Evolutionary conservation across 1,139 yeast genomes (phyloP).

Genomic region (Pichia norvegensis): DNA sequence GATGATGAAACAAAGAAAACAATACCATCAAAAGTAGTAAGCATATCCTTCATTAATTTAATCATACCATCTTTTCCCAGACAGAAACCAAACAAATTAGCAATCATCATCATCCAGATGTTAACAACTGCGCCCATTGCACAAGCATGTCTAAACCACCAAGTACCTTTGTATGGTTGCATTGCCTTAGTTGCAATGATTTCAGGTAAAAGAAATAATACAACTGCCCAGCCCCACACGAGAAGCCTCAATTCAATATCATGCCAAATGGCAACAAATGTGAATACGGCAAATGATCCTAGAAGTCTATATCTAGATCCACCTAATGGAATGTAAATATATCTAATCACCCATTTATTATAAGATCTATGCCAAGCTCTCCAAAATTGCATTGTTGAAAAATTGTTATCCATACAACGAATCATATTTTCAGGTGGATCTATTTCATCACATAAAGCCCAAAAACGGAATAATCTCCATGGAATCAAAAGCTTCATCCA

Average conservation of each 20-base stretch:
- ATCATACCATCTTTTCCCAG: slow-evolving; percentile 81
- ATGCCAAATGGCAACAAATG: slow-evolving; percentile 98
- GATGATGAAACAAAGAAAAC: slow-evolving; percentile 59
- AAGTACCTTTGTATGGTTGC: slow-evolving; percentile 36
- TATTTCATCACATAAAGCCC: slow-evolving; percentile 86
- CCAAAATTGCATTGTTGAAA: slow-evolving; percentile 92
- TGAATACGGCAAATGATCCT: slow-evolving; percentile 80
- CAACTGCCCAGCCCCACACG: slow-evolving; percentile 95
- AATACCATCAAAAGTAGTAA: slow-evolving; percentile 62
- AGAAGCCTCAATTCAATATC: slow-evolving; percentile 81
- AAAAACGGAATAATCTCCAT: slow-evolving; percentile 89
- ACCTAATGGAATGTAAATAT: slow-evolving; percentile 81
- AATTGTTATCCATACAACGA: slow-evolving; percentile 90
- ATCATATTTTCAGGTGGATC: slow-evolving; percentile 99
- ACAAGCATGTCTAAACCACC: slow-evolving; percentile 78
- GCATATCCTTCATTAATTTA: slow-evolving; percentile 59
- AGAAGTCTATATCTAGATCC: slow-evolving; percentile 63
- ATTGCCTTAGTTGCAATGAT: slow-evolving; percentile 48
- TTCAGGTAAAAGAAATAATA: slow-evolving; percentile 84
- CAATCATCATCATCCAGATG: slow-evolving; percentile 98
- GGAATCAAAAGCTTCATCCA: slow-evolving; percentile 92
- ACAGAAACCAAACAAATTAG: slow-evolving; percentile 91
- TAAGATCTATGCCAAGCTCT: slow-evolving; percentile 97
- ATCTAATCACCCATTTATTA: slow-evolving; percentile 80
- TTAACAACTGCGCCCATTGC: slow-evolving; percentile 83